Conservation (phyloP, 495 filamentous ascomycete species). For the Peziza echinospora region DNA sequence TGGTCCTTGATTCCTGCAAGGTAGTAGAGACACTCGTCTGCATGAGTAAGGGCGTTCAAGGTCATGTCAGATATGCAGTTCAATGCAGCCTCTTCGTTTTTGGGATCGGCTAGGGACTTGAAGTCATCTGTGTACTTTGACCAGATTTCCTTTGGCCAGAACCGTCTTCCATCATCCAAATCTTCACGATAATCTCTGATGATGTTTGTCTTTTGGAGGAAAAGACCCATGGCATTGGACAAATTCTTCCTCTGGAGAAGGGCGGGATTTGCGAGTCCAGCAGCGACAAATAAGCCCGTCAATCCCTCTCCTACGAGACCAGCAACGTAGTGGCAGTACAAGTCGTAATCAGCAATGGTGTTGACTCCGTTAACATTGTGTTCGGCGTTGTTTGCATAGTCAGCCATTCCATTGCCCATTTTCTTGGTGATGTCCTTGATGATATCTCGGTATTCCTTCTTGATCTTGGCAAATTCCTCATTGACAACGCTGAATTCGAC, state of each 20-base stretch:
- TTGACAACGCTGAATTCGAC: constrained; percentile 80
- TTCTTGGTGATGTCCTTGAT: constrained; percentile 85
- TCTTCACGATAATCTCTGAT: constrained; percentile 91
- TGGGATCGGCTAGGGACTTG: constrained; percentile 67
- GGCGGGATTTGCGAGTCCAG: constrained; percentile 65
- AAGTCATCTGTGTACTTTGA: constrained; percentile 77
- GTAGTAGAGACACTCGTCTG: constrained; percentile 88
- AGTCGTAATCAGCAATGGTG: constrained; percentile 71
- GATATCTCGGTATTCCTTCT: constrained; percentile 60
- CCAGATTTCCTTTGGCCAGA: constrained; percentile 94
- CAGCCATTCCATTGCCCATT: constrained; percentile 98
- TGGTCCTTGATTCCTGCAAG: constrained; percentile 90
- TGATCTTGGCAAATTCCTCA: constrained; percentile 70
- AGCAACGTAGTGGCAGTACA: constrained; percentile 96
- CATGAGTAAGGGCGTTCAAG: constrained; percentile 64
- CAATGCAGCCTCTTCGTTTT: constrained; percentile 58
- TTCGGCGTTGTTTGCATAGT: constrained; percentile 67
- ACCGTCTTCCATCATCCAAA: constrained; percentile 60
- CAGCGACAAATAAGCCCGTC: constrained; percentile 77
- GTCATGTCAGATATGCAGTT: constrained; percentile 91
- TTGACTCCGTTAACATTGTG: constrained; percentile 56
- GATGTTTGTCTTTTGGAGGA: constrained; percentile 96
- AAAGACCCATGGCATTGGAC: constrained; percentile 88
- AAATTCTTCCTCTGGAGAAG: constrained; percentile 57
- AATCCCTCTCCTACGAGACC: constrained; percentile 85